These are phyloP conservation scores for Russula foetens DNA, from an alignment of 768 basidiomycete genomes.

Conservation along the genomic window DNA sequence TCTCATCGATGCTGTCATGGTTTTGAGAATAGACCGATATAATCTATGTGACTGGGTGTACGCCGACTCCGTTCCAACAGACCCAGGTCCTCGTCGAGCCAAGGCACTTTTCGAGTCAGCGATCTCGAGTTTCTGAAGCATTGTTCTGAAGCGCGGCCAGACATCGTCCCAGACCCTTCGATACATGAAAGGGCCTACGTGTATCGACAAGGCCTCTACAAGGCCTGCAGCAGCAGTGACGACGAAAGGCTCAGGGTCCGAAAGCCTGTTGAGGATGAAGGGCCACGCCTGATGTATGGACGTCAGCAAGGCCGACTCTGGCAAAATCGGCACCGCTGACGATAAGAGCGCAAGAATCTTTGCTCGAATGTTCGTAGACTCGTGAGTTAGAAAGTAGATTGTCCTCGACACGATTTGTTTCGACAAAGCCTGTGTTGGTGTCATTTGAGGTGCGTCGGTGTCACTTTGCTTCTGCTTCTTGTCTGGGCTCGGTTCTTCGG, in stretches of 20 bases:
- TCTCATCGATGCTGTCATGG: conserved; percentile 58
- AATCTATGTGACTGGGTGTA: conserved; percentile 78
- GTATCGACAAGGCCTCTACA: conserved; percentile 58
- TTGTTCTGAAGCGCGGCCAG: conserved; percentile 72
- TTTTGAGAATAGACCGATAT: conserved; percentile 66
- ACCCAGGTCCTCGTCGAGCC: conserved; percentile 41
- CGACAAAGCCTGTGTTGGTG: conserved; percentile 66
- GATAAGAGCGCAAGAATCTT: conserved; percentile 71
- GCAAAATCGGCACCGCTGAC: conserved; percentile 63
- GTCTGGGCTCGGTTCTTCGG: conserved; percentile 22
- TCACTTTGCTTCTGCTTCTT: conserved; percentile 25
- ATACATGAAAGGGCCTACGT: conserved; percentile 82
- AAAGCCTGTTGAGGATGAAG: conserved; percentile 79
- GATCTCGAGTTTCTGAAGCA: conserved; percentile 53
- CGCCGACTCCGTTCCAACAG: conserved; percentile 56
- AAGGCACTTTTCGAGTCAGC: conserved; percentile 64
- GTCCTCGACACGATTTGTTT: conserved; percentile 84
- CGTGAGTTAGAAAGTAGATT: conserved; percentile 84
- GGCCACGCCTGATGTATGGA: conserved; percentile 89
- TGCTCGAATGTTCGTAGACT: conserved; percentile 77
- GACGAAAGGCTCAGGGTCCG: conserved; percentile 69
- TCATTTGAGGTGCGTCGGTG: conserved; percentile 44
- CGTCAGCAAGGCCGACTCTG: conserved; percentile 70
- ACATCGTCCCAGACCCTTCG: conserved; percentile 83
- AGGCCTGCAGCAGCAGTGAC: conserved; percentile 66